Evolutionary conservation across 1,139 yeast species (phyloP), one percentile per base, ranked within the genome.

Genomic region (Geotrichum aggregatum): DNA sequence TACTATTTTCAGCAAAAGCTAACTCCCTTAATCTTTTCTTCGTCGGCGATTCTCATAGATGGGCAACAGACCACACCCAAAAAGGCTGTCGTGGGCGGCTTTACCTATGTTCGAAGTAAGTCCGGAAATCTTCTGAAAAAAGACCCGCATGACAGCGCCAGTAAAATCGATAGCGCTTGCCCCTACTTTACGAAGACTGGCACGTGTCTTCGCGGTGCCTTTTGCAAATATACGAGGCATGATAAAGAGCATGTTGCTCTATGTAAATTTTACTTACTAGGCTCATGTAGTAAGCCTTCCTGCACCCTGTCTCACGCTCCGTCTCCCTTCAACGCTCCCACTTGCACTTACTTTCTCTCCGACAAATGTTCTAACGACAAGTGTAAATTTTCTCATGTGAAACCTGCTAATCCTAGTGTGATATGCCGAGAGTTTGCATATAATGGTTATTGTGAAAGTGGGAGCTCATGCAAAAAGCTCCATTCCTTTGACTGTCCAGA

Each of bases 401-500:
- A 76, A 51, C 68, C 74, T 1, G 67, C 69, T 22, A 66, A 71
- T 11, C 75, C 73, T 33, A 72, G 80, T 4, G 70, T 74, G 65
- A 71, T 80, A 0, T 86, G 95, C 61, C 72, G 87, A 30, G 82
- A 78, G 31, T 87, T 87, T 71, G 76, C 91, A 1, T 62, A 82
- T 34, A 78, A 78, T 7, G 91, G 92, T 1, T 84, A 78, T 69
- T 86, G 95, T 66, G 77, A 71, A 28, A 65, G 78, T 36, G 95
- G 95, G 0, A 64, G 67, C 21, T 61, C 64, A 36, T 86, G 95
- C 65, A 73, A 76, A 4, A 75, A 78, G 53, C 67, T 77, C 40
- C 95, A 86, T 65, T 69, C 71, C 10, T 76, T 73, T 60, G 79
- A 78, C 54, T 86, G 95, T 66, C 94, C 95, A 0, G 92, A 85